A percentile compares a stretch with the other conserved stretches of the same genome.
phyloP scores from a whole-genome alignment of 176 grass and related monocot species.

The Hsuehochloa calcarea region DNA sequence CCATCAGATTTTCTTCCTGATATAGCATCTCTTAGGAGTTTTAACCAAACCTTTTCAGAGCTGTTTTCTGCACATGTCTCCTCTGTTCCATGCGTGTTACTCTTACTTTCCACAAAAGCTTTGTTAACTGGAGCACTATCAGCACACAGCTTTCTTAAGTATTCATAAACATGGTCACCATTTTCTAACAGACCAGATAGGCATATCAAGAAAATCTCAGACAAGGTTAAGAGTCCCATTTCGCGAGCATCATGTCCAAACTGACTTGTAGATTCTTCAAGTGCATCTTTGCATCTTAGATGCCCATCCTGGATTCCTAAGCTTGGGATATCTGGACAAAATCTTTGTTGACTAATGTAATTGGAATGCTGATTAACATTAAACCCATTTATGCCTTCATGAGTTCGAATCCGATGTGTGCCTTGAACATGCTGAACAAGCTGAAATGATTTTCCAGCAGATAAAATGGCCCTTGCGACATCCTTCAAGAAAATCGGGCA shows the following conservation, averaged over 20 bases:
- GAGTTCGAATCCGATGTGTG: constrained; percentile 22
- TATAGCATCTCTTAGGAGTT: constrained; percentile 62
- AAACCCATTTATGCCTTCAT: constrained; percentile 19
- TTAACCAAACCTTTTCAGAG: constrained; percentile 60
- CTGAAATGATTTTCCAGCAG: constrained; percentile 96
- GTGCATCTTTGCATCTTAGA: constrained; percentile 19
- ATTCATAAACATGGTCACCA: constrained; percentile 75
- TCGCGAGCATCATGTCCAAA: constrained; percentile 48
- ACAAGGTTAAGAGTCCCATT: constrained; percentile 74
- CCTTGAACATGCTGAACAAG: constrained; percentile 74
- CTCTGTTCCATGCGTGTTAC: constrained; percentile 21
- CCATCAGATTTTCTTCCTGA: constrained; percentile 42
- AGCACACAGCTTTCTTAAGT: constrained; percentile 41
- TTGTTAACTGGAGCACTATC: constrained; percentile 27
- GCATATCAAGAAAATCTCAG: constrained; percentile 83
- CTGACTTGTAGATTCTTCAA: constrained; percentile 35
- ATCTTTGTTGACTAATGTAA: constrained; percentile 19
- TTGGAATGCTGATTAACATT: constrained; percentile 22
- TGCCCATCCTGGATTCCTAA: constrained; percentile 13
- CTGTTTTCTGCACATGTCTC: constrained; percentile 13
- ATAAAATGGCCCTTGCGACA: constrained; percentile 69
- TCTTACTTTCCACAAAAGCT: constrained; percentile 18
- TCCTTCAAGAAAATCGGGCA: constrained; percentile 75
- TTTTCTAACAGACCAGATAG: constrained; percentile 74
- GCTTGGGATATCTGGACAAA: constrained; percentile 24